A percentile compares a stretch with the other conserved stretches of the same genome.
phyloP scores from a whole-genome alignment of 2,329 filamentous ascomycete species.

The Penicillium sp. region DNA sequence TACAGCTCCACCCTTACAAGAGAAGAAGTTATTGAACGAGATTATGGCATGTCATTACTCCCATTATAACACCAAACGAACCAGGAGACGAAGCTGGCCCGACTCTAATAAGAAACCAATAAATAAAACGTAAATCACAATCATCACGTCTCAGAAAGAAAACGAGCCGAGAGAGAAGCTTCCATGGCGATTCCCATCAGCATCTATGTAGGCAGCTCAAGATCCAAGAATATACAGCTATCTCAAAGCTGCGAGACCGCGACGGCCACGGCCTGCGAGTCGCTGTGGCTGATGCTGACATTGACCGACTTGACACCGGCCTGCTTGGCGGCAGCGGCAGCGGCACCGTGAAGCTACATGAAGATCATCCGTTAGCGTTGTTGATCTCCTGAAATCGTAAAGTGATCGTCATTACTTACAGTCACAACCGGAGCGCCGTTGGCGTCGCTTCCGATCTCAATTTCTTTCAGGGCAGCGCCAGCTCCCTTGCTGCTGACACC shows the following conservation, averaged over 20 bases:
- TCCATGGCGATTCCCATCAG: neutral
- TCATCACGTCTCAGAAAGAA: slow-evolving; percentile 25
- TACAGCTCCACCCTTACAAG: neutral
- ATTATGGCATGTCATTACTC: slow-evolving; percentile 22
- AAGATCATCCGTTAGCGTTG: slow-evolving; percentile 34
- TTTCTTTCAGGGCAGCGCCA: slow-evolving; percentile 86
- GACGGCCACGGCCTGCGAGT: slow-evolving; percentile 90
- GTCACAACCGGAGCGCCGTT: slow-evolving; percentile 79
- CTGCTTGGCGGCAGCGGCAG: slow-evolving; percentile 76
- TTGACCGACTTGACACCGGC: slow-evolving; percentile 84
- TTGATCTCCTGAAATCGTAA: slow-evolving; percentile 1
- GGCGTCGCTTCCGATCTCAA: slow-evolving; percentile 82
- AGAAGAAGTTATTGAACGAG: neutral
- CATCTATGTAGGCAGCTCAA: slow-evolving; percentile 7
- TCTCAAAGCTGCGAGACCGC: slow-evolving; percentile 70
- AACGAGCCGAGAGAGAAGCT: slow-evolving; percentile 4
- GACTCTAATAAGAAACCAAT: slow-evolving; percentile 17
- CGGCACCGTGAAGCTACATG: slow-evolving; percentile 76
- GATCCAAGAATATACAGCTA: slow-evolving; percentile 1
- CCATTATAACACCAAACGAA: slow-evolving; percentile 26
- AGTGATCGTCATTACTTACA: slow-evolving; percentile 56
- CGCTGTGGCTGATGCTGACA: slow-evolving; percentile 94
- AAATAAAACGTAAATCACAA: slow-evolving; percentile 26
- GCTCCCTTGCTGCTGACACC: slow-evolving; percentile 83
- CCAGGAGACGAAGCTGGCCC: slow-evolving; percentile 25